These are phyloP conservation scores for Ostreobium quekettii DNA, from an alignment of 139 green algal genomes.

Conservation along the genomic window DNA sequence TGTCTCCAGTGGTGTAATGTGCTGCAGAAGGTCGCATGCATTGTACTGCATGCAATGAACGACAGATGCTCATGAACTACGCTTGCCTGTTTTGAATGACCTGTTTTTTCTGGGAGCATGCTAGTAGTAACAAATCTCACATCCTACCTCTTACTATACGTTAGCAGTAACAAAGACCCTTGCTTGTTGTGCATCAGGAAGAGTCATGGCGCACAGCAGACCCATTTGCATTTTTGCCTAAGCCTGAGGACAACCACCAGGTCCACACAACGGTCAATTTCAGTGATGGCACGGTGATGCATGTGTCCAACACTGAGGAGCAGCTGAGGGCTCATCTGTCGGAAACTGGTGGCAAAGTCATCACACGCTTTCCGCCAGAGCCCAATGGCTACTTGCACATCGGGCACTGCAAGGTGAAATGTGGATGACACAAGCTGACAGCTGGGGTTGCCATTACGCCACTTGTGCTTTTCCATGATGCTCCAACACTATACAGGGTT, in stretches of 20 bases:
- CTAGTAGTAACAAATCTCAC: too few species aligned
- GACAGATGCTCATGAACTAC: too few species aligned
- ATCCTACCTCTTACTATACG: too few species aligned
- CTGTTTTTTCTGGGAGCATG: too few species aligned
- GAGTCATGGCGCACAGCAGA: constrained; percentile 28
- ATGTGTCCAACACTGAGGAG: constrained; percentile 74
- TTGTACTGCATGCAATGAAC: too few species aligned
- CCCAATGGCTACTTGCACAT: constrained; percentile 92
- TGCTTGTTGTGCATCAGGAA: not conserved
- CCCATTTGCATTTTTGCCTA: constrained; percentile 78
- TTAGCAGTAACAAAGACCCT: too few species aligned
- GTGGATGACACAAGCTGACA: not conserved
- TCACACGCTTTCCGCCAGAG: constrained; percentile 96
- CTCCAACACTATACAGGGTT: too few species aligned
- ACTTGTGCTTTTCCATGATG: too few species aligned
- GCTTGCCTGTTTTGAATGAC: too few species aligned
- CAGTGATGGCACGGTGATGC: constrained; percentile 46
- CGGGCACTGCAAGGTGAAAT: constrained; percentile 93
- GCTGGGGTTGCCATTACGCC: not conserved
- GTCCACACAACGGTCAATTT: constrained; percentile 63
- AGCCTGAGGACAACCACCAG: constrained; percentile 71
- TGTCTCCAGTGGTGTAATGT: too few species aligned
- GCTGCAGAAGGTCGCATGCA: too few species aligned
- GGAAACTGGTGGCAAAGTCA: constrained; percentile 73
- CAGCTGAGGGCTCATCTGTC: constrained; percentile 70